Evolutionary conservation across 768 basidiomycete species (phyloP).

Genomic region (Calocybe gangraenosa): DNA sequence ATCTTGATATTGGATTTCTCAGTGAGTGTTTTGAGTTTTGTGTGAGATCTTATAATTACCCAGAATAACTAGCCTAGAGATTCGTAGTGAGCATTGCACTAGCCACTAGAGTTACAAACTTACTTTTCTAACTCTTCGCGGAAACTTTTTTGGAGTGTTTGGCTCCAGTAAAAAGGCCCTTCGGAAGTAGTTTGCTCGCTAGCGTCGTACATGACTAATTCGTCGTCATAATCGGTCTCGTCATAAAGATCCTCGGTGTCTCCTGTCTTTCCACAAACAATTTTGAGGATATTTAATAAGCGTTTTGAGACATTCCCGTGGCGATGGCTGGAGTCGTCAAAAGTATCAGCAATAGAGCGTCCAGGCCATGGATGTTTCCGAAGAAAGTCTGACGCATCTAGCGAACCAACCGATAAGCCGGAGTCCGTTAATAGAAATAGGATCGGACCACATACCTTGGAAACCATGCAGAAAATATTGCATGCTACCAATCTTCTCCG

Average conservation of each 20-base stretch:
- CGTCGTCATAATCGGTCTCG: constrained; percentile 72
- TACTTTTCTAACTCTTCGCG: constrained; percentile 87
- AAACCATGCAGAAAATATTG: constrained; percentile 86
- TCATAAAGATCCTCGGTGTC: constrained; percentile 66
- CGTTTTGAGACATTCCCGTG: constrained; percentile 67
- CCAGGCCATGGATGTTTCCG: constrained; percentile 87
- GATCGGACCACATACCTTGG: constrained; percentile 41
- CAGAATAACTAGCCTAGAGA: constrained; percentile 71
- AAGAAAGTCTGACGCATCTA: constrained; percentile 86
- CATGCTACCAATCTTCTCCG: constrained; percentile 89
- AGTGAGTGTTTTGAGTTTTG: background rate
- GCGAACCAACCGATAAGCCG: background rate
- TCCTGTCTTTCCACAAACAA: constrained; percentile 84
- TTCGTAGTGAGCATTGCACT: constrained; percentile 12
- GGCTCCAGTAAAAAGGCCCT: constrained; percentile 80
- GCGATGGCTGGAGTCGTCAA: constrained; percentile 79
- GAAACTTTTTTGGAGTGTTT: constrained; percentile 73
- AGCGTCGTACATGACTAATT: constrained; percentile 62
- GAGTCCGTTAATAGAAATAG: background rate
- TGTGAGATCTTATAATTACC: constrained; percentile 45
- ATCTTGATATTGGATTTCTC: constrained; percentile 40
- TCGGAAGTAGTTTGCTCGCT: constrained; percentile 48
- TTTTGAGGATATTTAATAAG: constrained; percentile 61
- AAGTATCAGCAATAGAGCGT: constrained; percentile 77
- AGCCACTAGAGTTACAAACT: constrained; percentile 17